Evolutionary conservation across 2,329 filamentous ascomycete genomes (phyloP).

Genomic region (Teratosphaeria pseudoeucalypti): DNA sequence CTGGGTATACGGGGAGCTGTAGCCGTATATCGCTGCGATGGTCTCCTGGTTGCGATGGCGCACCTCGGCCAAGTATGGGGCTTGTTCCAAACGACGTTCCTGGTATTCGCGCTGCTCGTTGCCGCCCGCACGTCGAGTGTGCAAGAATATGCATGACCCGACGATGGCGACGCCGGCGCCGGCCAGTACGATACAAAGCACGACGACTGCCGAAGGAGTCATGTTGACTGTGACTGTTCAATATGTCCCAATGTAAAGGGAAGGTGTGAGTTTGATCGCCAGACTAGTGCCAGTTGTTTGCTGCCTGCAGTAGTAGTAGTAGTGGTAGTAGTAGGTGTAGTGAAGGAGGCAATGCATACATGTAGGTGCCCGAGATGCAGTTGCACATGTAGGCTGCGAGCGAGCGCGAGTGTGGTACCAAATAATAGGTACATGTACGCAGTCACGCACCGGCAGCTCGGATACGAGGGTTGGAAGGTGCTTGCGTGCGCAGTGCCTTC

Average conservation of each 20-base stretch:
- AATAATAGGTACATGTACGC: no score
- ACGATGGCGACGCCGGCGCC: background rate
- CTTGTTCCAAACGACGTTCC: background rate
- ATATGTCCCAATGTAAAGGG: background rate
- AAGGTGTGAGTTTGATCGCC: background rate
- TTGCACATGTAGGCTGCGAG: background rate
- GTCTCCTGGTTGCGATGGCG: background rate
- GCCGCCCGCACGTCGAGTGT: background rate
- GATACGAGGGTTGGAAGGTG: background rate
- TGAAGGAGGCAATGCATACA: background rate
- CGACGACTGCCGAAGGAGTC: background rate
- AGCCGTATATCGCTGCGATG: background rate
- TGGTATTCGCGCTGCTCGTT: background rate
- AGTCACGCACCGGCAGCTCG: background rate
- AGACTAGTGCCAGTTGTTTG: background rate
- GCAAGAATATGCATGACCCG: background rate
- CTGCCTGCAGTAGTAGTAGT: background rate
- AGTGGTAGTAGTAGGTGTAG: background rate
- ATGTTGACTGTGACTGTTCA: background rate
- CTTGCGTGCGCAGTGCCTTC: background rate
- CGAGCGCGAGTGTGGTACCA: background rate
- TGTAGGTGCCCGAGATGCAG: background rate
- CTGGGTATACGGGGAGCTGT: background rate
- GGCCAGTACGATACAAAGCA: background rate
- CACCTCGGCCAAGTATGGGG: background rate